Evolutionary conservation across 2,329 filamentous ascomycete genomes (phyloP).

Genomic region (Aspergillus phoenicis): DNA sequence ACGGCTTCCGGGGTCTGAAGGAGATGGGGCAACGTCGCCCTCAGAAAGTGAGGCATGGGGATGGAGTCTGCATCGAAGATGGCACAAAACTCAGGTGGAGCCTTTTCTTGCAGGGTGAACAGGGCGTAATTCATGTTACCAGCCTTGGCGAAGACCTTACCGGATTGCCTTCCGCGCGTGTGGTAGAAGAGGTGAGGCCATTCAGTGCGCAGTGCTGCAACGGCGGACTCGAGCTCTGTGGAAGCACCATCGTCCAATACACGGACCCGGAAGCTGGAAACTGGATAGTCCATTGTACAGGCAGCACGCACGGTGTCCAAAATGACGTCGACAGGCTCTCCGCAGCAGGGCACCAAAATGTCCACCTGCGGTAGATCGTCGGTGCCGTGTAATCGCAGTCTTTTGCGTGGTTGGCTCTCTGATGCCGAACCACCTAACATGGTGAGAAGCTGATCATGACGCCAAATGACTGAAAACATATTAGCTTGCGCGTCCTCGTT

Average conservation of each 20-base stretch:
- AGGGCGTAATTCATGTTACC: conserved; percentile 43
- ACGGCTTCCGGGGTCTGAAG: conserved; percentile 30
- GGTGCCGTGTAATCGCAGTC: conserved; percentile 32
- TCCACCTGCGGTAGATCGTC: conserved; percentile 57
- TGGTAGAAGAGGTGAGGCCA: conserved; percentile 58
- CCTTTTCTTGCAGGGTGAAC: conserved; percentile 25
- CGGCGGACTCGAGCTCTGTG: conserved; percentile 42
- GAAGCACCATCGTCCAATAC: conserved; percentile 60
- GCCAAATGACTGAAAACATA: conserved; percentile 21
- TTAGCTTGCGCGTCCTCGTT: not conserved
- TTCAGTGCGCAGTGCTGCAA: conserved; percentile 42
- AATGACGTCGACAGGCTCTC: conserved; percentile 59
- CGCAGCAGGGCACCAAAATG: conserved; percentile 60
- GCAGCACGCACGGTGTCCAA: conserved; percentile 61
- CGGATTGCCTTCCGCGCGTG: conserved; percentile 49
- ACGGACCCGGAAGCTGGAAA: conserved; percentile 56
- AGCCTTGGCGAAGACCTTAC: conserved; percentile 38
- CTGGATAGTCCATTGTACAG: conserved; percentile 58
- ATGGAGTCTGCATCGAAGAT: conserved; percentile 43
- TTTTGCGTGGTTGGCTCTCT: conserved; percentile 17
- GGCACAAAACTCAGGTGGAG: conserved; percentile 34
- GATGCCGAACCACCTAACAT: conserved; percentile 20
- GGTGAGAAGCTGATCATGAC: conserved; percentile 29
- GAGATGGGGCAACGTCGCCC: conserved; percentile 41
- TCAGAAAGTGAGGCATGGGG: conserved; percentile 38